phyloP scores from a whole-genome alignment of 352 stramenopile species.

The Peronospora farinosa region DNA sequence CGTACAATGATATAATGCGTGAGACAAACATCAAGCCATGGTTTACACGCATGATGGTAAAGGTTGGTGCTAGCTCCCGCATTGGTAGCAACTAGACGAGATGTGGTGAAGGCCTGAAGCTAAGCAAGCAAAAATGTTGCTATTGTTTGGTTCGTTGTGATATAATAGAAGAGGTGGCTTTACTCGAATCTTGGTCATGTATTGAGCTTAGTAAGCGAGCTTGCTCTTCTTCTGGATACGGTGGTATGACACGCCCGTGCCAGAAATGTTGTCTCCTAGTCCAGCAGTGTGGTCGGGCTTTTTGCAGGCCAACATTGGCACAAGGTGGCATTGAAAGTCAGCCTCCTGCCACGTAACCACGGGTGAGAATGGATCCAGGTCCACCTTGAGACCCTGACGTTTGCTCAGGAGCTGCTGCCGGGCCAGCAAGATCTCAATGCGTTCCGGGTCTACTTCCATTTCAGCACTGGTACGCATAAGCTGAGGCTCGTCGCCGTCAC shows the following conservation, averaged over 20 bases:
- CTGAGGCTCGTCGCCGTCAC: slow-evolving; percentile 15
- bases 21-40: slow-evolving; percentile 66
- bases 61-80: slow-evolving; percentile 48
- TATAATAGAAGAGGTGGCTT: slow-evolving; percentile 17
- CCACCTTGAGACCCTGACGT: slow-evolving; percentile 43
- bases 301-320: slow-evolving; percentile 79
- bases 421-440: slow-evolving; percentile 57
- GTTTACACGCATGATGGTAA: slow-evolving; percentile 63
- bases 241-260: slow-evolving; percentile 79
- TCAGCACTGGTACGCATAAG: slow-evolving; percentile 47
- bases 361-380: slow-evolving; percentile 61
- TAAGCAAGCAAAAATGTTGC: slow-evolving; percentile 9
- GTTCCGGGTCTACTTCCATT: slow-evolving; percentile 69
- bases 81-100: slow-evolving; percentile 32
- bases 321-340: slow-evolving; percentile 69
- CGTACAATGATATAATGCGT: slow-evolving; percentile 73
- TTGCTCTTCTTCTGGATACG: slow-evolving; percentile 40
- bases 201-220: slow-evolving; percentile 12
- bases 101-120: slow-evolving; percentile 2
- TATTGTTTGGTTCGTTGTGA: slow-evolving; percentile 16
- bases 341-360: slow-evolving; percentile 64
- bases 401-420: slow-evolving; percentile 53
- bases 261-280: slow-evolving; percentile 83
- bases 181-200: slow-evolving; percentile 14
- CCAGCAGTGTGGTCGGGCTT: slow-evolving; percentile 75